These are phyloP conservation scores for Lactarius vividus DNA, from an alignment of 768 basidiomycete species.

Conservation along the genomic window DNA sequence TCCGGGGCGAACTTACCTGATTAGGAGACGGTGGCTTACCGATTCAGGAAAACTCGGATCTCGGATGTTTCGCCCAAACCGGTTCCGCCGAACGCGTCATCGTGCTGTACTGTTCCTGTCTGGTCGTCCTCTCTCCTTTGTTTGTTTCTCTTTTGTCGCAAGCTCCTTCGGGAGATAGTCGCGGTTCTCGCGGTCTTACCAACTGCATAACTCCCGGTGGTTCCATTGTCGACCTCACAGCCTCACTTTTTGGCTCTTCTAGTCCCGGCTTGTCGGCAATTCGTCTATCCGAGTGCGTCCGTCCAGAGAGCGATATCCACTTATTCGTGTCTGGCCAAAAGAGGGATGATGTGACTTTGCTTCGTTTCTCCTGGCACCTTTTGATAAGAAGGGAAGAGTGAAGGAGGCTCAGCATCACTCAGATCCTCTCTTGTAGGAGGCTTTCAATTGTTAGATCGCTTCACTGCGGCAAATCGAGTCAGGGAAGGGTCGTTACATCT, in stretches of 20 bases:
- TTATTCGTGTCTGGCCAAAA: neutral
- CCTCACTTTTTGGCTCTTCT: neutral
- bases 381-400: neutral
- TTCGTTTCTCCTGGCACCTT: neutral
- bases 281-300: neutral
- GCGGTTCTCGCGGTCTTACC: neutral
- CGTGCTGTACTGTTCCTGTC: neutral
- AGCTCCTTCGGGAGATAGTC: neutral
- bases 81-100: neutral
- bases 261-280: neutral
- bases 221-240: neutral
- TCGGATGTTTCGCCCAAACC: neutral
- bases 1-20: neutral
- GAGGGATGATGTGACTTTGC: neutral
- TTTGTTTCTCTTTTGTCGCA: neutral
- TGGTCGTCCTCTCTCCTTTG: neutral
- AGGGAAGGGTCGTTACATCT: neutral
- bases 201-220: neutral
- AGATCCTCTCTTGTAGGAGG: too few relatives aligned
- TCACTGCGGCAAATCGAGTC: neutral
- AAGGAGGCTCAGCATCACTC: neutral
- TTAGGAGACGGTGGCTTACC: constrained; percentile 10
- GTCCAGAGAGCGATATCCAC: neutral
- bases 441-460: too few relatives aligned
- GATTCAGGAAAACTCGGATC: neutral